A percentile compares a stretch with the other conserved stretches of the same genome.
These are phyloP conservation scores for Ustilago crameri DNA, from an alignment of 1,284 basidiomycete genomes.

Conservation along the genomic window DNA sequence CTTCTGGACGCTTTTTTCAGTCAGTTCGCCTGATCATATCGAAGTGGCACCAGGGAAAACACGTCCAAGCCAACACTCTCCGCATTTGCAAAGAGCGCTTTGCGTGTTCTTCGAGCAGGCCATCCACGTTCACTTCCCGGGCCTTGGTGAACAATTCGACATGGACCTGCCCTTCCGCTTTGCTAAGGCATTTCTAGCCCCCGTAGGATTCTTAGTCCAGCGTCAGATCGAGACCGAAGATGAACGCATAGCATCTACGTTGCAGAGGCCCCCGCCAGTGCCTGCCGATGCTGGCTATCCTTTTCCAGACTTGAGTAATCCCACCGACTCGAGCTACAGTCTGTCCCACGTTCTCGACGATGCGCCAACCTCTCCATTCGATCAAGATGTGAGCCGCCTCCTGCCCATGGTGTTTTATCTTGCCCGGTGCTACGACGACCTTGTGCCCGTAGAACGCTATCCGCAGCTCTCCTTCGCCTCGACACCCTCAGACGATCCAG, in stretches of 20 bases:
- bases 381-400: constrained; percentile 17
- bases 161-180: constrained; percentile 54
- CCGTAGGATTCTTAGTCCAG: constrained; percentile 53
- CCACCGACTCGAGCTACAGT: constrained; percentile 29
- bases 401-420: constrained; percentile 60
- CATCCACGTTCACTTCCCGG: constrained; percentile 53
- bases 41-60: constrained; percentile 32
- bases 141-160: constrained; percentile 48
- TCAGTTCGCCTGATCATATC: constrained; percentile 29
- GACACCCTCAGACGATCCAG: constrained; percentile 3
- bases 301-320: constrained; percentile 27
- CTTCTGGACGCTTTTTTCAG: constrained; percentile 56
- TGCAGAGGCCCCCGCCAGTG: constrained; percentile 5
- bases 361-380: constrained; percentile 16
- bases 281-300: constrained; percentile 22
- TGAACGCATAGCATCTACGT: constrained; percentile 23
- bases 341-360: constrained; percentile 24
- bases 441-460: constrained; percentile 48
- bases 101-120: constrained; percentile 59
- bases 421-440: constrained; percentile 54
- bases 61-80: not conserved
- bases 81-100: constrained; percentile 30
- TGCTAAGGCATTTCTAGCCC: constrained; percentile 43
- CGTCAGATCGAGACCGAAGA: constrained; percentile 53
- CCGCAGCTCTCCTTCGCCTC: constrained; percentile 28